Percentiles rank a stretch among this genome's conserved stretches.
phyloP scores from a whole-genome alignment of 2,329 filamentous ascomycete species.

The Aspergillus texensis region DNA sequence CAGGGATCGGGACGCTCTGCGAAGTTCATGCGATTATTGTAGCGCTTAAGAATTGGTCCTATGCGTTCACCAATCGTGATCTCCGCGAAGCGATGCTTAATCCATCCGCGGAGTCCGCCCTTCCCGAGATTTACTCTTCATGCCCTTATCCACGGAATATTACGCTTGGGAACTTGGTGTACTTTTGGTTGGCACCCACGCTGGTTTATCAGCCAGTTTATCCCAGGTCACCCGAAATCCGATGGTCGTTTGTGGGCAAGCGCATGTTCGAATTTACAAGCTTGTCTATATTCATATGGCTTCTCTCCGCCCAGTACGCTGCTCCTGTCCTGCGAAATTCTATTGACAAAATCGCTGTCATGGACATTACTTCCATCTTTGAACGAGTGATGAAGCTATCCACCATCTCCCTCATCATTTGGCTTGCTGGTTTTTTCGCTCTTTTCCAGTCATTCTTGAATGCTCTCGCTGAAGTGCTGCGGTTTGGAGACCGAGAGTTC shows the following conservation, averaged over 20 bases:
- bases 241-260: conserved; percentile 87
- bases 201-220: conserved; percentile 97
- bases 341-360: conserved; percentile 77
- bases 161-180: conserved; percentile 81
- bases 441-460: conserved; percentile 93
- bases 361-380: conserved; percentile 79
- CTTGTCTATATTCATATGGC: conserved; percentile 89
- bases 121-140: conserved; percentile 78
- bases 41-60: conserved; percentile 94
- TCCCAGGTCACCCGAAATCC: conserved; percentile 76
- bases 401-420: conserved; percentile 93
- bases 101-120: conserved; percentile 65
- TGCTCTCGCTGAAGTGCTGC: conserved; percentile 83
- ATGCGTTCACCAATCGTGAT: conserved; percentile 95
- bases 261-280: conserved; percentile 75
- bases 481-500: conserved; percentile 90
- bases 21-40: conserved; percentile 93
- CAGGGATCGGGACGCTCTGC: conserved; percentile 86
- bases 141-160: conserved; percentile 93
- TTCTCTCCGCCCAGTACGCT: conserved; percentile 91
- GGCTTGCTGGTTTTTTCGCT: conserved; percentile 96
- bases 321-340: conserved; percentile 88
- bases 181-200: conserved; percentile 98
- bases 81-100: conserved; percentile 88
- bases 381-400: conserved; percentile 93